A percentile compares a stretch with the other conserved stretches of the same genome.
Conservation (phyloP, 148 eudicot genomes). For the Rhododendron griersonianum region DNA sequence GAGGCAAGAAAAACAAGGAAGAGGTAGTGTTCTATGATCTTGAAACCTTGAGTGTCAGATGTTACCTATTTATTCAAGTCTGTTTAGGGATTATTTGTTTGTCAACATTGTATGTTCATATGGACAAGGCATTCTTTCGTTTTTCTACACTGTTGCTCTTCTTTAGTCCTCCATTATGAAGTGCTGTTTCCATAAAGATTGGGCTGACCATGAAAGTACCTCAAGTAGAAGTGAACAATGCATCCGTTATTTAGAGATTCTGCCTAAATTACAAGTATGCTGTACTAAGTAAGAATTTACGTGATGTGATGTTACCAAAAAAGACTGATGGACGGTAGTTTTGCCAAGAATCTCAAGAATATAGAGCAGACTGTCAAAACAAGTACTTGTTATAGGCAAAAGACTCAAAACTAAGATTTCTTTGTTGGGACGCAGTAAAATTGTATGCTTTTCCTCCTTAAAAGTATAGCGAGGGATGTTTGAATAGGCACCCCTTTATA, state of each 20-base stretch:
- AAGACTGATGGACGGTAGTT: neutral
- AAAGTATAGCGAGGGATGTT: neutral
- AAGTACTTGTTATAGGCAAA: neutral
- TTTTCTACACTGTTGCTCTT: neutral
- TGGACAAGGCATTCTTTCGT: neutral
- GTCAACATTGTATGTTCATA: neutral
- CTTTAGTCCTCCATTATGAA: neutral
- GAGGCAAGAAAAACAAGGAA: slow-evolving; percentile 58
- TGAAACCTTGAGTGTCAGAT: neutral
- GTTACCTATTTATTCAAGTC: neutral
- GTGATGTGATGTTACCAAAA: neutral
- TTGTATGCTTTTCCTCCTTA: neutral
- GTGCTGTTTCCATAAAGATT: neutral
- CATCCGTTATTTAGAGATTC: neutral
- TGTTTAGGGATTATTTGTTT: neutral
- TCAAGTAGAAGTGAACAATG: neutral
- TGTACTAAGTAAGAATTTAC: neutral
- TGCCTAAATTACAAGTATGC: neutral
- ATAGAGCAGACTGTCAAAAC: neutral
- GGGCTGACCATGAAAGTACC: neutral
- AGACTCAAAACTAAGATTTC: neutral
- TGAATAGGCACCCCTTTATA: neutral
- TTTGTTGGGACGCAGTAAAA: neutral
- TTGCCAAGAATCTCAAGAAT: neutral
- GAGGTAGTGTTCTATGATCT: slow-evolving; percentile 34